Percentiles rank a stretch among this genome's conserved stretches.
phyloP scores from a whole-genome alignment of 495 filamentous ascomycete genomes.

The Parachaetomium inaequale region DNA sequence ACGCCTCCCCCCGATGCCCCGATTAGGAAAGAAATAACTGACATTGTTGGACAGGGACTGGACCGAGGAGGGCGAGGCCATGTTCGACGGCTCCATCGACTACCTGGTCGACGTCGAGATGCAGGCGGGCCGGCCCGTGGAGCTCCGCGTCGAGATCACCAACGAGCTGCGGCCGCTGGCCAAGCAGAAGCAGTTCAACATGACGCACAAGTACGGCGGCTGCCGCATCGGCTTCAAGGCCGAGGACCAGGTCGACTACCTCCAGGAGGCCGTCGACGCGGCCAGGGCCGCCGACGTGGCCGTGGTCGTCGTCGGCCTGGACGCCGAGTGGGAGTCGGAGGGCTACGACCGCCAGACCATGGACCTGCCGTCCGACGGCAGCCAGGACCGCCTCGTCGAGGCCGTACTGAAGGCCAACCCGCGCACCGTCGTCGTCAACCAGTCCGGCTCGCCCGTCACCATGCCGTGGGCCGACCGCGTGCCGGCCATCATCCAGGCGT shows the following conservation, averaged over 20 bases:
- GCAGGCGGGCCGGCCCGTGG: conserved; percentile 45
- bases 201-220: conserved; percentile 62
- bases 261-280: conserved; percentile 65
- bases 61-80: conserved; percentile 62
- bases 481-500: conserved; percentile 68
- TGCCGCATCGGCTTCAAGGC: conserved; percentile 75
- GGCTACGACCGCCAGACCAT: conserved; percentile 80
- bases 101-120: conserved; percentile 51
- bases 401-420: conserved; percentile 69
- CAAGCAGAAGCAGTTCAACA: conserved; percentile 49
- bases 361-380: conserved; percentile 67
- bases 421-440: conserved; percentile 71
- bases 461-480: conserved; percentile 77
- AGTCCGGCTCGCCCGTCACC: conserved; percentile 77
- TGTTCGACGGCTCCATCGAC: conserved; percentile 58
- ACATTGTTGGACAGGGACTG: too few species aligned
- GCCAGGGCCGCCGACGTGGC: conserved; percentile 70
- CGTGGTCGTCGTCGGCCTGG: conserved; percentile 74
- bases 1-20: too few species aligned
- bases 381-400: conserved; percentile 70
- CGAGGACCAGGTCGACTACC: conserved; percentile 63
- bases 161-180: conserved; percentile 55
- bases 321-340: conserved; percentile 85
- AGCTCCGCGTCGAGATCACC: conserved; percentile 56
- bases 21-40: too few species aligned